A percentile compares a stretch with the other conserved stretches of the same genome.
These are phyloP conservation scores for Aspergillus sp. DNA, from an alignment of 2,329 filamentous ascomycete genomes.

Conservation along the genomic window DNA sequence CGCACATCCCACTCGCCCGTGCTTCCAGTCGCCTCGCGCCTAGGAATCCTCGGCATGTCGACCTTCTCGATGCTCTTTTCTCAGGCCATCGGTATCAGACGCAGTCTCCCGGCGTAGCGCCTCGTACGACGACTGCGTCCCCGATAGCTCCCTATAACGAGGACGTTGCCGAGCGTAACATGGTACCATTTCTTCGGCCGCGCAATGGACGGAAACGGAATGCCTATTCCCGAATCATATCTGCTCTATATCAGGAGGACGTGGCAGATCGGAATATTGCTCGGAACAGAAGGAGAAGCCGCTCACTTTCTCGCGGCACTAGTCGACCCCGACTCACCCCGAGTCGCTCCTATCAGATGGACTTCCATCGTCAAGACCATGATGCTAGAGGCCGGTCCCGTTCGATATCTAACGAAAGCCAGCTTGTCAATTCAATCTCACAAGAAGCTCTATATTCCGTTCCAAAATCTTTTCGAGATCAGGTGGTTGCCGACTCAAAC, in stretches of 20 bases:
- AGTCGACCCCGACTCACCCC: conserved; percentile 20
- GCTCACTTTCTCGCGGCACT: conserved; percentile 22
- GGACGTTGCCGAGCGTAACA: conserved; percentile 45
- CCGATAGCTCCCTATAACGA: conserved; percentile 42
- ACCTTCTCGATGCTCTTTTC: conserved; percentile 41
- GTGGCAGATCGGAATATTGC: conserved; percentile 43
- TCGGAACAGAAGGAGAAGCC: conserved; percentile 22
- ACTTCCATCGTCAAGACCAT: not conserved
- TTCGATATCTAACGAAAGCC: conserved; percentile 11
- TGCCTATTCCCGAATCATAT: conserved; percentile 32
- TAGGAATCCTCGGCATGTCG: conserved; percentile 37
- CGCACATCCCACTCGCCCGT: conserved; percentile 25
- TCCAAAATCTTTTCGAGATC: conserved; percentile 2
- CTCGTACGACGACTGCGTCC: conserved; percentile 19
- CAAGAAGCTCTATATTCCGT: conserved; percentile 9
- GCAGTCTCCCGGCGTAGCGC: conserved; percentile 11
- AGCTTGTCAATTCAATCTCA: conserved; percentile 13
- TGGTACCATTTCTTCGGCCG: conserved; percentile 33
- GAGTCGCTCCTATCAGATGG: conserved; percentile 12
- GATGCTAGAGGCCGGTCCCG: conserved; percentile 1
- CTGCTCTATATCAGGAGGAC: conserved; percentile 42
- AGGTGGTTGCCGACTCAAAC: not conserved
- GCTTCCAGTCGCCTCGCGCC: conserved; percentile 20
- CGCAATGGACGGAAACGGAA: conserved; percentile 24
- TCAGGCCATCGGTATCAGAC: conserved; percentile 33